Base-by-base conservation (phyloP, 306 rosid species). In the Malus domestica region DNA sequence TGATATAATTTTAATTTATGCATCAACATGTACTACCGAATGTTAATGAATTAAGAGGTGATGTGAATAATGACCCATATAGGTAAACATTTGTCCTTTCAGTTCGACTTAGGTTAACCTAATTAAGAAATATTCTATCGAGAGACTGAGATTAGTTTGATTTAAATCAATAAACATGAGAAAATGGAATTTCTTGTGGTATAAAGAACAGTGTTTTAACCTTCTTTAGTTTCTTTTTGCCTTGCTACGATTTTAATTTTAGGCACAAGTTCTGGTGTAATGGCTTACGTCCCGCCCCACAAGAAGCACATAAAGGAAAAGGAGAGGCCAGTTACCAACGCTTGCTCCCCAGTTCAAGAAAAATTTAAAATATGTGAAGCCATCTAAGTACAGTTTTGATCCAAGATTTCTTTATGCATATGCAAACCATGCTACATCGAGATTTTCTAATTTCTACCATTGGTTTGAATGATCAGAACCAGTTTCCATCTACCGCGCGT, bases 211-310 rank as follows among this genome's bases (percentile, higher is more conserved):
- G 10, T 32, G 29, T 18, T 22, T 30, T 16, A 11, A 70, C 45
- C 57, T 49, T 10, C 22, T 54, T 42, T 42, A 3, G 3, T 73
- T 22, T 46, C 15, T 22, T 42, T n/a, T 40, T 10, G 40, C 66
- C 77, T 73, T 38, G 2, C 4, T 10, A 3, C 18, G 25, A 25
- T 1, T 12, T 27, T 19, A 30, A 10, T 40, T 12, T 27, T 29
- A 62, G 61, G 60, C 4, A 1, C 40, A 74, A 74, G n/a, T 27
- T 66, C 0, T 27, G 9, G 74, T 8, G 54, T 38, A 2, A 87
- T 89, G 93, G 85, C 90, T 22, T 89, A 89, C 79, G 40, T 89
- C 11, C 88, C 93, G 20, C 93, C 89, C 0, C 89, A 89, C 80
- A 87, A 83, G 77, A 86, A 84, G 22, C 86, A 46, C 38, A 60